These are phyloP conservation scores for Podaxis pistillaris DNA, from an alignment of 768 basidiomycete genomes.

Conservation along the genomic window DNA sequence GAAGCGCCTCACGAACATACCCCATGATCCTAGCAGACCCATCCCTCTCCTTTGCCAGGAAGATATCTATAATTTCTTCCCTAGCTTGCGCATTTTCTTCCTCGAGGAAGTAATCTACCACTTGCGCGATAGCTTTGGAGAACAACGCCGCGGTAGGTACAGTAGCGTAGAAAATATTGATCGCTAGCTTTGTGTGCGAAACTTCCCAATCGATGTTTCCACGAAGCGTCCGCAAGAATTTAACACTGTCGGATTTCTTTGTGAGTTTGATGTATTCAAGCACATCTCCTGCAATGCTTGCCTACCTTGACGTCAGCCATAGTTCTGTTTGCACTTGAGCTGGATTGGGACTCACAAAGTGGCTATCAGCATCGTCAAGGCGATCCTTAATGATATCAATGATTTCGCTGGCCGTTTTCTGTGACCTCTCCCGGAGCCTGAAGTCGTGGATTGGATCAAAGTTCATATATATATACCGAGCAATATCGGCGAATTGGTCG, in stretches of 20 bases:
- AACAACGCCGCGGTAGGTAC: slow-evolving; percentile 57
- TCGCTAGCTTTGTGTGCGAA: slow-evolving; percentile 36
- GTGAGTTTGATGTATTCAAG: neutral
- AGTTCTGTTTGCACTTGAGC: slow-evolving; percentile 16
- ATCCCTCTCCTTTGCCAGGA: slow-evolving; percentile 24
- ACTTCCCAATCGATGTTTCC: slow-evolving; percentile 19
- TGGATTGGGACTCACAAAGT: slow-evolving; percentile 11
- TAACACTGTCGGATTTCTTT: slow-evolving; percentile 20
- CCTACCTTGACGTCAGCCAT: slow-evolving; percentile 13
- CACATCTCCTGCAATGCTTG: neutral
- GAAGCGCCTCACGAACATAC: slow-evolving; percentile 47
- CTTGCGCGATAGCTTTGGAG: slow-evolving; percentile 52
- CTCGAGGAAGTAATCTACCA: slow-evolving; percentile 60
- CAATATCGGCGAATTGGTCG: slow-evolving; percentile 45
- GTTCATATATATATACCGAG: slow-evolving; percentile 48
- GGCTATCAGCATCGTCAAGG: slow-evolving; percentile 26
- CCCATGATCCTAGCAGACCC: slow-evolving; percentile 32
- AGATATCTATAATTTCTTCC: slow-evolving; percentile 38
- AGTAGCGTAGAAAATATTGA: slow-evolving; percentile 49
- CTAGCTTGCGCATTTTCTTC: slow-evolving; percentile 33
- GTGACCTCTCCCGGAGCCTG: slow-evolving; percentile 41
- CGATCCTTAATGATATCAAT: slow-evolving; percentile 28
- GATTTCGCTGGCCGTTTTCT: slow-evolving; percentile 28
- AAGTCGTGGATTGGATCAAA: slow-evolving; percentile 45
- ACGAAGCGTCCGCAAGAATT: slow-evolving; percentile 32